These are phyloP conservation scores for Colletotrichum spaethianum DNA, from an alignment of 2,329 filamentous ascomycete genomes.

Conservation along the genomic window DNA sequence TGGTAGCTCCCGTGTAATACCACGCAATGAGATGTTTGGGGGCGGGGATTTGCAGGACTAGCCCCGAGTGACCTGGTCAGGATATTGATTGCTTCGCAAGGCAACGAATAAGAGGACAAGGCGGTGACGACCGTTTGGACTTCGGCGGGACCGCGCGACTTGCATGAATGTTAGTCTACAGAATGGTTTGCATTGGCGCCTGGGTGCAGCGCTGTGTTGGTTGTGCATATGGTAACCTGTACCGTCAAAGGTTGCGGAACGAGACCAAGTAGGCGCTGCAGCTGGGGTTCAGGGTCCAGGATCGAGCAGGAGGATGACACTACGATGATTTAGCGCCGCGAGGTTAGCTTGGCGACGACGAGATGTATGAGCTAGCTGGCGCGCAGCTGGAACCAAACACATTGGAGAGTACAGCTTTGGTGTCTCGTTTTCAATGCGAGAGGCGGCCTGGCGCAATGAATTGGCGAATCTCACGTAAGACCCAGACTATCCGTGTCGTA, in stretches of 20 bases:
- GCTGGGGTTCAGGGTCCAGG: constrained; percentile 15
- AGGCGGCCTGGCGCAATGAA: constrained; percentile 6
- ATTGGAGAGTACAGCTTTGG: not conserved
- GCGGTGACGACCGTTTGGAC: not conserved
- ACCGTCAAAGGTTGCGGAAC: not conserved
- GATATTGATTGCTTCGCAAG: not conserved
- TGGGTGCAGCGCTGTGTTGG: no score
- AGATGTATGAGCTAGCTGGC: not conserved
- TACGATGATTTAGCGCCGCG: constrained; percentile 16
- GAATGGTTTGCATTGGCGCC: not conserved
- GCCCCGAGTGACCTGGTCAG: not conserved
- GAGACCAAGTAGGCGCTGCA: not conserved
- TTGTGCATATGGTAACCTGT: not conserved
- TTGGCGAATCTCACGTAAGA: constrained; percentile 37
- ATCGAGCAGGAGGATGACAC: not conserved
- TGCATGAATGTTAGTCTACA: not conserved
- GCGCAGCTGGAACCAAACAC: not conserved
- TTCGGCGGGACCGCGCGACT: constrained; percentile 9
- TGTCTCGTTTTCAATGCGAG: not conserved
- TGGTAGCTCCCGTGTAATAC: constrained; percentile 22
- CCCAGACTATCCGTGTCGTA: constrained; percentile 6
- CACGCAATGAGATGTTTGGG: not conserved
- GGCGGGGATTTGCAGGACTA: not conserved
- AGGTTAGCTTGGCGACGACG: not conserved
- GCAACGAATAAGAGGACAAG: constrained; percentile 1